Evolutionary conservation across 2,329 filamentous ascomycete genomes (phyloP).

Genomic region (Arachnomyces sp.): DNA sequence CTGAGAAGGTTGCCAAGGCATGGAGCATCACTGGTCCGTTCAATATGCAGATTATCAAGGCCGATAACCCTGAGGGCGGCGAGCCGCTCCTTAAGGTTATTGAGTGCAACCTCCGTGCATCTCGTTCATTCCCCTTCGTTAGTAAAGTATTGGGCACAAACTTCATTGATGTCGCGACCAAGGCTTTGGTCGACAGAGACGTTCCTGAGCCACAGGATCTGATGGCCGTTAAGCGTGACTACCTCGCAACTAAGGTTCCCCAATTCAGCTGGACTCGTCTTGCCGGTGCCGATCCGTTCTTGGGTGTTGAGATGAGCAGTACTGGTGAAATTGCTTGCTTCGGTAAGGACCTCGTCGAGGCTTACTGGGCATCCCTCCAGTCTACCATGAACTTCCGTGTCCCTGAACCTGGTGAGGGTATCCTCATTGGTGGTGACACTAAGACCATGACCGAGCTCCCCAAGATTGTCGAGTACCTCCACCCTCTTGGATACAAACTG

Average conservation of each 20-base stretch:
- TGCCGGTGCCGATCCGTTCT: slow-evolving; percentile 91
- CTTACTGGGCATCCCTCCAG: slow-evolving; percentile 94
- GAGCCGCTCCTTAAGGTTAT: slow-evolving; percentile 84
- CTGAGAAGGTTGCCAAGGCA: slow-evolving; percentile 89
- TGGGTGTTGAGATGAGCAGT: slow-evolving; percentile 94
- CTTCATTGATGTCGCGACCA: slow-evolving; percentile 93
- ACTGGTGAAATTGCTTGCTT: slow-evolving; percentile 99
- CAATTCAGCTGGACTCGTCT: slow-evolving; percentile 99
- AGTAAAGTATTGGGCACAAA: slow-evolving; percentile 94
- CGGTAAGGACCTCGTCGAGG: slow-evolving; percentile 88
- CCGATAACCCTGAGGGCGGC: slow-evolving; percentile 64
- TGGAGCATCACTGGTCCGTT: slow-evolving; percentile 97
- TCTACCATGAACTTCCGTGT: slow-evolving; percentile 99
- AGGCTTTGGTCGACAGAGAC: slow-evolving; percentile 75
- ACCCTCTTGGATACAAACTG: slow-evolving; percentile 88
- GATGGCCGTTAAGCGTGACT: slow-evolving; percentile 83
- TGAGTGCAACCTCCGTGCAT: slow-evolving; percentile 95
- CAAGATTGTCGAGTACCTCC: slow-evolving; percentile 75
- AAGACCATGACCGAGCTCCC: slow-evolving; percentile 61
- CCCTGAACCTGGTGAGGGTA: slow-evolving; percentile 86
- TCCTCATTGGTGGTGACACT: slow-evolving; percentile 84
- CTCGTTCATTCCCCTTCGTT: slow-evolving; percentile 95
- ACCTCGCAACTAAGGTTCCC: slow-evolving; percentile 92
- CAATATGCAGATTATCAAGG: slow-evolving; percentile 99
- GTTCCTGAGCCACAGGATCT: slow-evolving; percentile 79